These are phyloP conservation scores for Suillus clintonianus DNA, from an alignment of 768 basidiomycete species.

Conservation along the genomic window DNA sequence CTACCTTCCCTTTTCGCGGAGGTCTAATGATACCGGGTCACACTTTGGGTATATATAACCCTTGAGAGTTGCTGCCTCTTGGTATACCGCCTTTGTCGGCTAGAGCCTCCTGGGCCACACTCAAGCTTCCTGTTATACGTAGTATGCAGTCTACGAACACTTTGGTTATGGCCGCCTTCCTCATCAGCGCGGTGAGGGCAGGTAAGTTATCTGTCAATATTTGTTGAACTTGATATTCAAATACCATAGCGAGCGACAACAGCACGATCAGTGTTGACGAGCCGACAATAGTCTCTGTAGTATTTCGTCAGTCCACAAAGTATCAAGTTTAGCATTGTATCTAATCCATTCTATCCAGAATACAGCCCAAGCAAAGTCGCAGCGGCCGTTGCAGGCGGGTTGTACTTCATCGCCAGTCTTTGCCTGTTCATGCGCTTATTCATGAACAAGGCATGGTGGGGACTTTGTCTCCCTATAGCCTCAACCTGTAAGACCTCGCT, in stretches of 20 bases:
- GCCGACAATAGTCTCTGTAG: neutral
- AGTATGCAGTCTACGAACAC: neutral
- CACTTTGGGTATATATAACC: neutral
- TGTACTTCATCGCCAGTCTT: constrained; percentile 18
- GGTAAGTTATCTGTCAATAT: neutral
- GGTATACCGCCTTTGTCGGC: too few species aligned
- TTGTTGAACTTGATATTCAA: neutral
- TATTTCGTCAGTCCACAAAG: neutral
- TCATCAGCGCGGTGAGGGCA: neutral
- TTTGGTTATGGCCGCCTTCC: neutral
- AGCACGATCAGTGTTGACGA: neutral
- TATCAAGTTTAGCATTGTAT: too few species aligned
- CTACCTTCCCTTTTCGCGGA: neutral
- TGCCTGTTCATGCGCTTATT: constrained; percentile 20
- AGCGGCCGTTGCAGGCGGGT: constrained; percentile 20
- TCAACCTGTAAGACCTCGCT: constrained; percentile 15
- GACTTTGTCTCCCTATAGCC: constrained; percentile 31
- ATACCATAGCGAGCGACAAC: neutral
- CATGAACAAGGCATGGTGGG: constrained; percentile 30
- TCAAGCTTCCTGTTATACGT: too few species aligned
- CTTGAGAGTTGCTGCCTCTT: neutral
- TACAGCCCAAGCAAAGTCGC: constrained; percentile 26
- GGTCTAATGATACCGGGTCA: neutral
- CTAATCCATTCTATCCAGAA: constrained; percentile 7
- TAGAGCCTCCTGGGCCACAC: neutral